Base-by-base conservation (phyloP, 352 stramenopile species). In the Phytopythium ostracodes region DNA sequence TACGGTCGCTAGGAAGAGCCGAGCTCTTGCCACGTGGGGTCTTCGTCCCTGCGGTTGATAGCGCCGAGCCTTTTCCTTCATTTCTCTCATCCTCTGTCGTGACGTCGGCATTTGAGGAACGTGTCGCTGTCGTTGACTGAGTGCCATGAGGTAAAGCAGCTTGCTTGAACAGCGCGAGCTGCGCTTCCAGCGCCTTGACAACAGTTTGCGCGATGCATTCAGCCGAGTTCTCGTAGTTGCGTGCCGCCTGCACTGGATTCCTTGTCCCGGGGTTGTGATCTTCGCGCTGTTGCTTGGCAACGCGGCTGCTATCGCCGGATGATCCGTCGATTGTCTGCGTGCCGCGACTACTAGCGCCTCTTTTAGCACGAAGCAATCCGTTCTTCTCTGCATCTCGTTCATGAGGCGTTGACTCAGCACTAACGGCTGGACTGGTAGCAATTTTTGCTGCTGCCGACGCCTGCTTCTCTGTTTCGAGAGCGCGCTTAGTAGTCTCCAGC, bases 171-270 rank as follows among this genome's bases (percentile, higher is more conserved):
- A 74, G 52, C 40, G 69, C 62, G 54, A 83, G 73, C 42, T 77
- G 71, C 0, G 57, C 59, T 65, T 83, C 72, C 35, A 83, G 66
- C 0, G 70, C 67, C 61, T 77, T 75, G 2, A 70, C 72, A 4
- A 86, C 74, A 10, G 75, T 61, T 22, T 71, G 47, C 2, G 77
- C 72, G 63, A 85, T 78, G 27, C 62, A 69, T 54, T 83, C 74
- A 42, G 67, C 67, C 22, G 67, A 56, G 25, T 44, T 52, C 10
- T 47, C 33, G 24, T 24, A 43, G 12, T 27, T 33, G 1, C 14
- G 35, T 8, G 33, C 2, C 7, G 31, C 20, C 14, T 15, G 14
- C 6, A 10, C 17, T 24, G 35, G 24, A 8, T 27, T 22, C 6
- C 25, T 14, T 44, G 15, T 11, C 9, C 2, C 35, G 1, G 8